These are phyloP conservation scores for Trichaptum fuscoviolaceum DNA, from an alignment of 768 basidiomycete species.

Conservation along the genomic window DNA sequence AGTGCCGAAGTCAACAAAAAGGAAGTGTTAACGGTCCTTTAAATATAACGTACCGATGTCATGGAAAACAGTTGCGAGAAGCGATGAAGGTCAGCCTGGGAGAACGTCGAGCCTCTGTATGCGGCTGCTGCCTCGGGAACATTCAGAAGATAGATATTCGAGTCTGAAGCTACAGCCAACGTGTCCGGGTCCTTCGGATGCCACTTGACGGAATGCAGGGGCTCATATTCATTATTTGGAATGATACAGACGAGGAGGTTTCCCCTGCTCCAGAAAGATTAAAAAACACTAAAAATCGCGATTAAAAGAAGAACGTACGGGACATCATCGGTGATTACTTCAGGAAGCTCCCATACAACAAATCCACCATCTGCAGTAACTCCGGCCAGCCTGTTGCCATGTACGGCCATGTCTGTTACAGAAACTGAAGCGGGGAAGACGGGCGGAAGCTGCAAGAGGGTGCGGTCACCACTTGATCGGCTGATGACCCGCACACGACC, in stretches of 20 bases:
- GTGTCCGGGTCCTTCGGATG: constrained; percentile 78
- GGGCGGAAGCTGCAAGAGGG: constrained; percentile 63
- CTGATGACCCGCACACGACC: constrained; percentile 87
- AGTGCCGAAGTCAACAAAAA: not conserved
- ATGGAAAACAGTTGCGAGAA: constrained; percentile 65
- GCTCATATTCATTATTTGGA: constrained; percentile 53
- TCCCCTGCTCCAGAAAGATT: constrained; percentile 39
- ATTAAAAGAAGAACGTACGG: constrained; percentile 47
- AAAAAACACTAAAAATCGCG: constrained; percentile 4
- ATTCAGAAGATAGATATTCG: constrained; percentile 72
- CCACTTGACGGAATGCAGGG: constrained; percentile 82
- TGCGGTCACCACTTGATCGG: constrained; percentile 82
- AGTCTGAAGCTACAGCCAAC: constrained; percentile 78
- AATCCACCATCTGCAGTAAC: constrained; percentile 87
- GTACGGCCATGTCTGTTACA: constrained; percentile 84
- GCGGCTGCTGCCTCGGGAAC: constrained; percentile 54
- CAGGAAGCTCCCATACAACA: constrained; percentile 84
- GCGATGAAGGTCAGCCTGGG: constrained; percentile 63
- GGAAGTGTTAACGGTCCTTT: not conserved
- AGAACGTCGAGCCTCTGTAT: constrained; percentile 59
- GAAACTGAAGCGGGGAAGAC: constrained; percentile 57
- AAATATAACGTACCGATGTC: constrained; percentile 51
- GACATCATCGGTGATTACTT: constrained; percentile 79
- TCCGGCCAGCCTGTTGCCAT: constrained; percentile 75
- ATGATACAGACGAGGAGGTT: constrained; percentile 62